These are phyloP conservation scores for Gonapodya sp. DNA, from an alignment of 192 early-diverging fungal genomes.

Conservation along the genomic window DNA sequence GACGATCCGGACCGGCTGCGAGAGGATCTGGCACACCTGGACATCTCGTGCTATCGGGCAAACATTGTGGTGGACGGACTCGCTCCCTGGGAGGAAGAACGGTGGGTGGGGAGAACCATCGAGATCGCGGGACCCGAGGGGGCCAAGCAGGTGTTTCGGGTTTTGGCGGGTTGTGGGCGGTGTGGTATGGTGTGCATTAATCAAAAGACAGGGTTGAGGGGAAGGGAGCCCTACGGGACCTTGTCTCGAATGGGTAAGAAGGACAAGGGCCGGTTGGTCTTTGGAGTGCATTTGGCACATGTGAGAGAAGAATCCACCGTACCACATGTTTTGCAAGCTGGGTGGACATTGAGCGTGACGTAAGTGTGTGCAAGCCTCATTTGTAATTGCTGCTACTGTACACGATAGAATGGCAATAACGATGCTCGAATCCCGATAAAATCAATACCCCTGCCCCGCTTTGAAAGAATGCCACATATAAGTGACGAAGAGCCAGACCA, in stretches of 20 bases:
- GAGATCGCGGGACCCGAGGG: constrained; percentile 21
- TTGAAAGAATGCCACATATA: constrained; percentile 13
- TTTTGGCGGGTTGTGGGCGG: constrained; percentile 18
- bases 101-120: constrained; percentile 35
- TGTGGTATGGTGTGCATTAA: constrained; percentile 49
- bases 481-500: neutral
- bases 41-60: constrained; percentile 47
- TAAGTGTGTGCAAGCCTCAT: too few species aligned
- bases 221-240: constrained; percentile 56
- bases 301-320: constrained; percentile 25
- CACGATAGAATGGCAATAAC: too few species aligned
- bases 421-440: too few species aligned
- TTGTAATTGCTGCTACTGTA: too few species aligned
- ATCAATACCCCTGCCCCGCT: neutral
- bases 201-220: constrained; percentile 42
- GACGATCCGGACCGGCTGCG: neutral
- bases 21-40: constrained; percentile 16
- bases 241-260: constrained; percentile 15
- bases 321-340: constrained; percentile 23
- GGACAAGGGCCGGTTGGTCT: constrained; percentile 32
- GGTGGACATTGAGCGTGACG: constrained; percentile 43
- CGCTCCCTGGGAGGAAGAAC: constrained; percentile 58
- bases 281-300: constrained; percentile 40
- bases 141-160: constrained; percentile 36
- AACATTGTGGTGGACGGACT: constrained; percentile 53